phyloP scores from a whole-genome alignment of 495 filamentous ascomycete species.

The Saxophila tyrrhenica region DNA sequence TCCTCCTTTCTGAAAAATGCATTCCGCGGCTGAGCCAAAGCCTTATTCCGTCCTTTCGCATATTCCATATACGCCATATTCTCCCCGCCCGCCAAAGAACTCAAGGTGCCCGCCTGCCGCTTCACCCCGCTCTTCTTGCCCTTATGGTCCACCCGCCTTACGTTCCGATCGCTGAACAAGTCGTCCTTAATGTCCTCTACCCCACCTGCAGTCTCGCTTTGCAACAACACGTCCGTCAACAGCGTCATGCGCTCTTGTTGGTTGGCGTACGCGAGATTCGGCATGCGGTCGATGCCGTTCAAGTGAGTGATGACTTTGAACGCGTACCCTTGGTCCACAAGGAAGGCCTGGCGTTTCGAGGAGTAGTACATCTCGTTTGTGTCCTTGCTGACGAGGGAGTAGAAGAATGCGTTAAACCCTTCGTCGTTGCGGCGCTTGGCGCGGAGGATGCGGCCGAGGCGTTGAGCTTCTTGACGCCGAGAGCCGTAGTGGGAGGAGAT shows the following conservation, averaged over 20 bases:
- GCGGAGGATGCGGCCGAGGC: conserved; percentile 85
- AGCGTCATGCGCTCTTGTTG: conserved; percentile 77
- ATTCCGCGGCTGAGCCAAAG: conserved; percentile 58
- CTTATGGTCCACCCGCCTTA: conserved; percentile 26
- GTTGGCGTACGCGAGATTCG: conserved; percentile 68
- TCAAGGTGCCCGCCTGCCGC: conserved; percentile 72
- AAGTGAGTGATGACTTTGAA: conserved; percentile 99
- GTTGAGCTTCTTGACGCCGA: conserved; percentile 91
- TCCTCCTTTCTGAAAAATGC: conserved; percentile 72
- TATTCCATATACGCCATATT: conserved; percentile 96
- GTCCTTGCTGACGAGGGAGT: conserved; percentile 92
- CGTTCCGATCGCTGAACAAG: conserved; percentile 54
- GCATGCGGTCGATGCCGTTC: conserved; percentile 74
- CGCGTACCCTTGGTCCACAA: conserved; percentile 96
- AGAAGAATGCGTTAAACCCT: conserved; percentile 99
- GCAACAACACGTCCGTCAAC: conserved; percentile 81
- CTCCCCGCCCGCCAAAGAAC: conserved; percentile 76
- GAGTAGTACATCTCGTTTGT: conserved; percentile 98
- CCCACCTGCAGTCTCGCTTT: conserved; percentile 71
- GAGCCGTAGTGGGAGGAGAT: conserved; percentile 98
- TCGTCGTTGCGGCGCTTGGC: conserved; percentile 96
- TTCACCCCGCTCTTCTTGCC: conserved; percentile 48
- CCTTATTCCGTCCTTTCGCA: conserved; percentile 58
- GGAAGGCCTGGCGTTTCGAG: conserved; percentile 90
- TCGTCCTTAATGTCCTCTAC: conserved; percentile 73